These are phyloP conservation scores for Microdochium trichocladiopsis DNA, from an alignment of 2,329 filamentous ascomycete species.

Conservation along the genomic window DNA sequence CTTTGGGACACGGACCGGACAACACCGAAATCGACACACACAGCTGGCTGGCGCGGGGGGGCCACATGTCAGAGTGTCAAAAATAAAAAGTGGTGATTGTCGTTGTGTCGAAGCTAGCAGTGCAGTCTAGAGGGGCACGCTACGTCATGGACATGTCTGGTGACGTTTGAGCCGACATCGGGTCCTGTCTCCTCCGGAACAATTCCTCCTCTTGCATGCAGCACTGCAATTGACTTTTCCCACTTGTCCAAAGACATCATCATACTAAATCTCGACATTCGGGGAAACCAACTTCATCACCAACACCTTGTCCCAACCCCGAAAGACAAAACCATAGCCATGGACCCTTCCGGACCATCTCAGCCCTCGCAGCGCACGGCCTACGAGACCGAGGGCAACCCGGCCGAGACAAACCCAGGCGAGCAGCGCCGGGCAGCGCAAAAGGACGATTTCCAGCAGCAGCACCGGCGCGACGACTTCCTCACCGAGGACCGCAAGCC, in stretches of 20 bases:
- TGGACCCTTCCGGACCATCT: constrained; percentile 17
- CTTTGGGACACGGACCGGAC: too few species aligned
- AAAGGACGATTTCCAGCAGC: not conserved
- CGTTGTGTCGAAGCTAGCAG: not conserved
- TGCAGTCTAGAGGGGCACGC: not conserved
- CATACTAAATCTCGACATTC: not conserved
- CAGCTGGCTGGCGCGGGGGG: too few species aligned
- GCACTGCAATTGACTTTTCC: not conserved
- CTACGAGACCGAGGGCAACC: constrained; percentile 17
- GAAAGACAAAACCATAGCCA: constrained; percentile 1
- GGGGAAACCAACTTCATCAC: not conserved
- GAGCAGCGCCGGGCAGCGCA: constrained; percentile 11
- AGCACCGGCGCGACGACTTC: constrained; percentile 4
- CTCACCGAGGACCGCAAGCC: constrained; percentile 11
- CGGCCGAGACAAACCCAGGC: constrained; percentile 13
- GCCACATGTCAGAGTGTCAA: too few species aligned
- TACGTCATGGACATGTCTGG: not conserved
- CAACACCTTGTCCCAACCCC: not conserved
- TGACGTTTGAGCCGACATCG: not conserved
- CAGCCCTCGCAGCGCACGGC: constrained; percentile 16
- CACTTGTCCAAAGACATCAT: not conserved
- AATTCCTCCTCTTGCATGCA: not conserved
- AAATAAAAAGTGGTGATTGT: too few species aligned
- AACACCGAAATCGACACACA: too few species aligned
- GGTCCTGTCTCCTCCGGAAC: not conserved